Conservation (phyloP, 768 basidiomycete species). For the Albatrellus ellisii region DNA sequence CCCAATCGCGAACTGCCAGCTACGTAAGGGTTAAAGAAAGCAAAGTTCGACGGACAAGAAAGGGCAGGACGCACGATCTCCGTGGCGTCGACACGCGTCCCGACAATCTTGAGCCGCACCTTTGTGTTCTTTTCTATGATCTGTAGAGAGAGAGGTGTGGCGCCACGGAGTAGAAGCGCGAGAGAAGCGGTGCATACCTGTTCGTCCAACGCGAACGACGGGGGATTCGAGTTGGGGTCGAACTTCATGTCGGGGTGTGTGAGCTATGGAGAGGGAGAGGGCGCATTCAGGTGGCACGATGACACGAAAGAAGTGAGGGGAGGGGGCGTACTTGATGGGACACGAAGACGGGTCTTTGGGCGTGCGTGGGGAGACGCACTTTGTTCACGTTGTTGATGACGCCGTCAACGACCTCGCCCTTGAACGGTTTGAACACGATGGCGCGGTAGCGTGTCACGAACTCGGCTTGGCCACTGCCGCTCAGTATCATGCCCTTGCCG, state of each 20-base stretch:
- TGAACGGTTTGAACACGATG: slow-evolving; percentile 98
- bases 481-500: slow-evolving; percentile 83
- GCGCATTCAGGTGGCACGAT: slow-evolving; percentile 1
- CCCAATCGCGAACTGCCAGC: too few relatives aligned
- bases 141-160: slow-evolving; percentile 23
- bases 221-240: slow-evolving; percentile 94
- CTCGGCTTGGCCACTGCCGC: slow-evolving; percentile 90
- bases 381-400: slow-evolving; percentile 93
- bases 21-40: too few relatives aligned
- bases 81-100: slow-evolving; percentile 92
- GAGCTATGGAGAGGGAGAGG: slow-evolving; percentile 34
- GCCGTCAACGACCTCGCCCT: slow-evolving; percentile 96
- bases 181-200: slow-evolving; percentile 34
- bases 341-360: slow-evolving; percentile 86
- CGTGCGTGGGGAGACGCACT: too few relatives aligned
- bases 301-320: too few relatives aligned
- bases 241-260: slow-evolving; percentile 91
- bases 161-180: background rate
- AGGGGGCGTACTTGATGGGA: slow-evolving; percentile 65
- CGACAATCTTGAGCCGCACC: slow-evolving; percentile 90
- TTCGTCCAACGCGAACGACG: slow-evolving; percentile 84
- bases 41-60: too few relatives aligned
- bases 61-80: slow-evolving; percentile 88
- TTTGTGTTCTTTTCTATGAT: slow-evolving; percentile 90
- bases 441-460: slow-evolving; percentile 91